Evolutionary conservation across 768 basidiomycete species (phyloP).

Genomic region (Psilocybe sp.): DNA sequence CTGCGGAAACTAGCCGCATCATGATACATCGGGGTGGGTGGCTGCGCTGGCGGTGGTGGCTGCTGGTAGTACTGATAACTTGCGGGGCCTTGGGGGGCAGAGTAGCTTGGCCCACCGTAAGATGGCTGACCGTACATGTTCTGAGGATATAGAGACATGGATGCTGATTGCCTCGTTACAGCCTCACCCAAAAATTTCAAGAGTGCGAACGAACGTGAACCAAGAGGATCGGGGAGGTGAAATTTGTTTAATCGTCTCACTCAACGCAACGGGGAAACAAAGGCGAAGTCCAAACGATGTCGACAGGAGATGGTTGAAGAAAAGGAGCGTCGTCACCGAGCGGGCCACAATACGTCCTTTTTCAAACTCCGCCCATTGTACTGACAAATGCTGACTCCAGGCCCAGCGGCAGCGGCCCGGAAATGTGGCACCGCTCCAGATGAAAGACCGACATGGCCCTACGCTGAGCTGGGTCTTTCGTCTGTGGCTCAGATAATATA

Average conservation of each 20-base stretch:
- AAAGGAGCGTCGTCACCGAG: conserved; percentile 18
- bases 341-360: conserved; percentile 17
- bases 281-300: conserved; percentile 28
- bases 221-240: conserved; percentile 21
- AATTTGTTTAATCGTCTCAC: conserved; percentile 44
- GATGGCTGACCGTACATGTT: conserved; percentile 57
- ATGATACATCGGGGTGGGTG: conserved; percentile 29
- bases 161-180: conserved; percentile 12
- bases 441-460: no score
- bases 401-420: background rate
- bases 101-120: conserved; percentile 46
- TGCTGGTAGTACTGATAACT: conserved; percentile 42
- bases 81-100: conserved; percentile 33
- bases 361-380: conserved; percentile 29
- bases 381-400: conserved; percentile 10
- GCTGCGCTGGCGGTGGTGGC: conserved; percentile 40
- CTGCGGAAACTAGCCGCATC: conserved; percentile 43
- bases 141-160: conserved; percentile 67
- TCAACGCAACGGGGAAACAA: conserved; percentile 42
- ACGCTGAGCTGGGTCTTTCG: background rate
- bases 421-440: no score
- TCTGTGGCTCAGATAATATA: background rate
- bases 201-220: conserved; percentile 20
- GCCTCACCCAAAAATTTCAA: conserved; percentile 21
- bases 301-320: conserved; percentile 36